These are phyloP conservation scores for Miamiensis avidus DNA, from an alignment of 169 alveolate genomes.

Conservation along the genomic window DNA sequence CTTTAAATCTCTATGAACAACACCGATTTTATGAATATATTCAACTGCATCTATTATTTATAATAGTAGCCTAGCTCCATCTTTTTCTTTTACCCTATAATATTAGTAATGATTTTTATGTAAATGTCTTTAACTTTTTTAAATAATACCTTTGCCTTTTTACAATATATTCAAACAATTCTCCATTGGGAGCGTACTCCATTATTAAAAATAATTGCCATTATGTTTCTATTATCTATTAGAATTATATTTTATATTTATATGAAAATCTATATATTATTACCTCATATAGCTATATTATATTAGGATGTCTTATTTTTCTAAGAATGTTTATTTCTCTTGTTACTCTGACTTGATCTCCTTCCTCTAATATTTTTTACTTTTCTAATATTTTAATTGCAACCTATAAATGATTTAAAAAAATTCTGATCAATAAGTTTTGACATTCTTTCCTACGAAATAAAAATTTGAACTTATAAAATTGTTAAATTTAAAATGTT, in stretches of 20 bases:
- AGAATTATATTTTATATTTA: neutral
- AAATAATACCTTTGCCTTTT: slow-evolving; percentile 31
- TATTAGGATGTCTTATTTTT: neutral
- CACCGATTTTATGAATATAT: slow-evolving; percentile 82
- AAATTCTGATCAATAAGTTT: too few species aligned
- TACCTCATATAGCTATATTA: neutral
- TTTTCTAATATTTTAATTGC: neutral
- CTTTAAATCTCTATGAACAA: slow-evolving; percentile 90
- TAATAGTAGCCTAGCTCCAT: slow-evolving; percentile 86
- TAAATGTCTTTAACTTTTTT: neutral
- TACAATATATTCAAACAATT: slow-evolving; percentile 75
- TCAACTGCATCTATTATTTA: slow-evolving; percentile 93
- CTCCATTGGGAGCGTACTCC: slow-evolving; percentile 85
- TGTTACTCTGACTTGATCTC: neutral
- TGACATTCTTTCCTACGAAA: too few species aligned
- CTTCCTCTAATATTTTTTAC: neutral
- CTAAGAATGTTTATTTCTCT: neutral
- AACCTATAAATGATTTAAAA: neutral
- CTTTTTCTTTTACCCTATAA: slow-evolving; percentile 63
- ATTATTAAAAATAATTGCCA: slow-evolving; percentile 70
- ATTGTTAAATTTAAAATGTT: neutral
- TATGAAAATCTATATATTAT: too few species aligned
- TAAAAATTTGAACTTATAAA: too few species aligned
- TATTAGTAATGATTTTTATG: neutral
- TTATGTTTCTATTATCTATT: slow-evolving; percentile 72